A percentile compares a stretch with the other conserved stretches of the same genome.
phyloP scores from a whole-genome alignment of 148 eudicot genomes.

The Selenicereus undatus region DNA sequence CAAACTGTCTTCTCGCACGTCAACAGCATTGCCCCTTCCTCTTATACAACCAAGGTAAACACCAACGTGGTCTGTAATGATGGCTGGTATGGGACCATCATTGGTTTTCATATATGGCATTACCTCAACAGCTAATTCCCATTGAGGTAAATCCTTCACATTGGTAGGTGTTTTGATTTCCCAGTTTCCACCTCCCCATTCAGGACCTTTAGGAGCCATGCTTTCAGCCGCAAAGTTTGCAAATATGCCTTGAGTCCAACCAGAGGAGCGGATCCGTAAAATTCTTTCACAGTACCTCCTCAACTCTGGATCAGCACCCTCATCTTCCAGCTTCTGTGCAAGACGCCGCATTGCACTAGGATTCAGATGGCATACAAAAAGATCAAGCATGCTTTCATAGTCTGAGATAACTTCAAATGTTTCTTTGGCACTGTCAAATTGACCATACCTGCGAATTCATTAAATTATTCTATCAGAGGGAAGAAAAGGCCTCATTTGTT shows the following conservation, averaged over 20 bases:
- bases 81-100: conserved; percentile 86
- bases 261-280: conserved; percentile 86
- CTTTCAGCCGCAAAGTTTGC: conserved; percentile 99
- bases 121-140: conserved; percentile 96
- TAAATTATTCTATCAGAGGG: conserved; percentile 1
- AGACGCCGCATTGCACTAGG: conserved; percentile 98
- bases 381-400: conserved; percentile 91
- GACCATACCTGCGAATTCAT: conserved; percentile 72
- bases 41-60: conserved; percentile 88
- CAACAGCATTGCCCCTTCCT: conserved; percentile 89
- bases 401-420: conserved; percentile 93
- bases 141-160: conserved; percentile 79
- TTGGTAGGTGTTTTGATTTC: conserved; percentile 87
- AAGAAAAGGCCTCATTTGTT: not conserved
- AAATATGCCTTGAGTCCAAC: conserved; percentile 99
- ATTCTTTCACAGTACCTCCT: conserved; percentile 93
- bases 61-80: conserved; percentile 87
- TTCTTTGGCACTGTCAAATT: conserved; percentile 98
- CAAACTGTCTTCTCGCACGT: conserved; percentile 92
- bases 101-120: conserved; percentile 97
- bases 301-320: conserved; percentile 73
- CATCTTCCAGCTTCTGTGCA: conserved; percentile 95
- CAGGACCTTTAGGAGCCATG: conserved; percentile 97
- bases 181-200: conserved; percentile 99
- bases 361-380: conserved; percentile 94